Evolutionary conservation across 441 rosid genomes (phyloP).

Genomic region (Adansonia grandidieri): DNA sequence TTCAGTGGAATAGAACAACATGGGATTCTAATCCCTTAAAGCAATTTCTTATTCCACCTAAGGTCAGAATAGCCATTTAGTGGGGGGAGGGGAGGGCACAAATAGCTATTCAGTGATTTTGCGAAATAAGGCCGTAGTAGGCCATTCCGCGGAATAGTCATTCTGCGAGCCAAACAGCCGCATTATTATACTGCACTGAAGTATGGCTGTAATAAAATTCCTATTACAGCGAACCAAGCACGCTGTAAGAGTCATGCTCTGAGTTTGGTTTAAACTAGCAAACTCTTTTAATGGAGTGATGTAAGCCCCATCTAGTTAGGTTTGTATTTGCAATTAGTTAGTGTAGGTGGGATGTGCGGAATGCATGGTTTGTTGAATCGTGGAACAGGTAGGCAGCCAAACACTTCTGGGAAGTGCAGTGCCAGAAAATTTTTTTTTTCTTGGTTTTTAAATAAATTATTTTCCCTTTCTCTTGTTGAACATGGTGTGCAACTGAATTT

Average conservation of each 20-base stretch:
- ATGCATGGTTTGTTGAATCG: conserved; percentile 4
- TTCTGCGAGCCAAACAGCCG: too few species aligned
- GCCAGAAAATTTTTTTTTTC: neutral
- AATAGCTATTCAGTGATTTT: too few species aligned
- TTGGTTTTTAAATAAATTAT: neutral
- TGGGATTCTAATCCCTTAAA: too few species aligned
- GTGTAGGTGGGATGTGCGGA: neutral
- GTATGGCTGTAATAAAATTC: too few species aligned
- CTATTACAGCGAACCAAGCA: too few species aligned
- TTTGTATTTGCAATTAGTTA: neutral
- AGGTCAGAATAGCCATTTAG: too few species aligned
- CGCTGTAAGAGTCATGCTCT: neutral
- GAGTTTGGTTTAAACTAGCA: conserved; percentile 7
- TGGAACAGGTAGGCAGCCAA: neutral
- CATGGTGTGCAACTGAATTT: conserved; percentile 15
- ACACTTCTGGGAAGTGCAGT: conserved; percentile 1
- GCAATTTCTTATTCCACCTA: too few species aligned
- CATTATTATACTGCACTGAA: too few species aligned
- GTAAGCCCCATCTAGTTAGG: neutral
- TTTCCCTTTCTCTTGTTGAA: neutral
- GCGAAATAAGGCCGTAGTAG: too few species aligned
- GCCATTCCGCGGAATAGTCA: too few species aligned
- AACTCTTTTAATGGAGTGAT: conserved; percentile 4
- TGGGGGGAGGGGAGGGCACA: too few species aligned
- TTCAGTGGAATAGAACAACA: too few species aligned